Evolutionary conservation across 2,329 filamentous ascomycete species (phyloP), one percentile per base, ranked within the genome.

Genomic region (Aspergillus novoparasiticus): DNA sequence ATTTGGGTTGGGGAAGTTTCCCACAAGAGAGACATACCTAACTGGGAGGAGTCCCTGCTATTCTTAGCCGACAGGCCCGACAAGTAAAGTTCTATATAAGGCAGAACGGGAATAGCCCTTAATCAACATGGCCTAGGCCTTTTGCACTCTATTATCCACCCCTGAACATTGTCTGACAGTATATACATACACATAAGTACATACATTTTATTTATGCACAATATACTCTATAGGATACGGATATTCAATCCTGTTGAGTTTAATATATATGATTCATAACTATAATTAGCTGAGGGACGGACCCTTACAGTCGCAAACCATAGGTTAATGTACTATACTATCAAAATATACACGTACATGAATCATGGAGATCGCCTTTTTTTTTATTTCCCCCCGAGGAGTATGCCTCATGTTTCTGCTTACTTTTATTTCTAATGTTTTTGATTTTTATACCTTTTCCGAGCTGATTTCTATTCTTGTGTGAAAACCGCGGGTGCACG

Each of bases 401-500:
- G 41, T 21, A 21, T n/a, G 39, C 39, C 14, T 41, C 39, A n/a
- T 41, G 8, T n/a, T 41, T 41, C 16, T 41, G 16, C 39, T n/a
- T 41, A 41, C 39, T 3, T 19, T n/a, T 41, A n/a, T n/a, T 41
- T 41, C 34, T 36, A 16, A 16, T 36, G 39, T 19, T 41, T 41
- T 41, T 41, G 16, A 19, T n/a, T 19, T 19, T 41, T n/a, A 41
- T n/a, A 41, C 34, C 12, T 36, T 36, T 36, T 16, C 34, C 14
- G 34, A 36, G 34, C 19, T 23, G 43, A 12, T 48, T 26, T 9
- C 45, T 28, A 28, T 51, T 32, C 48, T 51, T n/a, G 28, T 32
- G 48, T 51, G n/a, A 30, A 57, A 12, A 21, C 53, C 54, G 53
- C 61, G 54, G 61, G 58, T 39, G 56, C 56, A 62, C 60, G 56